Evolutionary conservation across 345 rosid genomes (phyloP).

Genomic region (Punica granatum): DNA sequence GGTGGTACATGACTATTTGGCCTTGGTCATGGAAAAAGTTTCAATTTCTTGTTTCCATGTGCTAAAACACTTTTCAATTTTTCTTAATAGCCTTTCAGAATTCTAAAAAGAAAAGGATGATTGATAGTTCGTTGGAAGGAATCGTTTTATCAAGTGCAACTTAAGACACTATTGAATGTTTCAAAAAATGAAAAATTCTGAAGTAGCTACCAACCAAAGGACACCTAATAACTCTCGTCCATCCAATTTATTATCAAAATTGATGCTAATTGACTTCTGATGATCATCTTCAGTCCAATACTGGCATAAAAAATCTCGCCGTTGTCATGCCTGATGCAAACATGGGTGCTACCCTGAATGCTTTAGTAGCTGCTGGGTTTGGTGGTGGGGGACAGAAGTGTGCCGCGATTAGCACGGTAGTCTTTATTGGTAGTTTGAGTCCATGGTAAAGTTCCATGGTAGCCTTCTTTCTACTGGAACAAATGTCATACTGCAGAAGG

Average conservation of each 20-base stretch:
- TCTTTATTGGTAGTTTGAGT: slow-evolving; percentile 49
- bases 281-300: slow-evolving; percentile 35
- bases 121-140: neutral
- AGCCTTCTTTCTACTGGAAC: neutral
- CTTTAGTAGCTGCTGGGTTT: slow-evolving; percentile 51
- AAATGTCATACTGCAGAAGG: neutral
- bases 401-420: slow-evolving; percentile 33
- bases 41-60: neutral
- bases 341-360: slow-evolving; percentile 45
- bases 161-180: neutral
- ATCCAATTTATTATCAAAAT: neutral
- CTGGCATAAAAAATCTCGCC: slow-evolving; percentile 45
- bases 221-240: neutral
- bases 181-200: slow-evolving; percentile 3
- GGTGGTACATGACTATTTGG: neutral
- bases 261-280: neutral
- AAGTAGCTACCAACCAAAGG: slow-evolving; percentile 8
- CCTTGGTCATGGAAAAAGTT: neutral
- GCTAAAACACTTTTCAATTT: neutral
- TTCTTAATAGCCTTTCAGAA: neutral
- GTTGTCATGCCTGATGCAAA: slow-evolving; percentile 68
- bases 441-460: slow-evolving; percentile 30
- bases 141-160: neutral
- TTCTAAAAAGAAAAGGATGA: neutral
- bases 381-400: slow-evolving; percentile 63